Evolutionary conservation across 257 asterid genomes (phyloP).

Genomic region (Primulina tabacum): DNA sequence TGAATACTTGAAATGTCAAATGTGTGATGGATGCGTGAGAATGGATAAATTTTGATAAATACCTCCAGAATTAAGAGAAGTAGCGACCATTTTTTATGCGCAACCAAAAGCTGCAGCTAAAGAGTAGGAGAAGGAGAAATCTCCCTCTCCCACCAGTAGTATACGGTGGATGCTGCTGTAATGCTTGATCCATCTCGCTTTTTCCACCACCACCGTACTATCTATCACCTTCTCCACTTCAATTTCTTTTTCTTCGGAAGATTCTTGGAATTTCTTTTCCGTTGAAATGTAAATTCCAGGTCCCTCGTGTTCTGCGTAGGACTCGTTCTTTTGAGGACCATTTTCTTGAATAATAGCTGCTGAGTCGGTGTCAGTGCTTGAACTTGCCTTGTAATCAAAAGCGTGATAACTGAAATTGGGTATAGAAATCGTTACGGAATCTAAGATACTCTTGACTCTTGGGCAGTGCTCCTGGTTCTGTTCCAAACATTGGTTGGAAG

Average conservation of each 20-base stretch:
- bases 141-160: conserved; percentile 53
- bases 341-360: not conserved
- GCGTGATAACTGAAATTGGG: too few relatives aligned
- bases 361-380: too few relatives aligned
- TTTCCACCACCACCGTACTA: not conserved
- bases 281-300: too few relatives aligned
- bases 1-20: too few relatives aligned
- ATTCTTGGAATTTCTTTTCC: too few relatives aligned
- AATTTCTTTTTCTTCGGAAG: too few relatives aligned
- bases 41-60: not conserved
- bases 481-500: too few relatives aligned
- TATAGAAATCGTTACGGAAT: too few relatives aligned
- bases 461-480: too few relatives aligned
- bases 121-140: conserved; percentile 43
- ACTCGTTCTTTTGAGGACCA: not conserved
- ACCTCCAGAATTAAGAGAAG: conserved; percentile 34
- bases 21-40: too few relatives aligned
- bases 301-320: not conserved
- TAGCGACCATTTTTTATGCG: conserved; percentile 39
- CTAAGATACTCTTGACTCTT: too few relatives aligned
- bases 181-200: conserved; percentile 29
- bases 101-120: conserved; percentile 31
- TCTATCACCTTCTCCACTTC: not conserved
- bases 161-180: conserved; percentile 36
- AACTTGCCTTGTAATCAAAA: too few relatives aligned